Evolutionary conservation across 192 early-diverging fungal species (phyloP).

Genomic region (Physocladia obscura): DNA sequence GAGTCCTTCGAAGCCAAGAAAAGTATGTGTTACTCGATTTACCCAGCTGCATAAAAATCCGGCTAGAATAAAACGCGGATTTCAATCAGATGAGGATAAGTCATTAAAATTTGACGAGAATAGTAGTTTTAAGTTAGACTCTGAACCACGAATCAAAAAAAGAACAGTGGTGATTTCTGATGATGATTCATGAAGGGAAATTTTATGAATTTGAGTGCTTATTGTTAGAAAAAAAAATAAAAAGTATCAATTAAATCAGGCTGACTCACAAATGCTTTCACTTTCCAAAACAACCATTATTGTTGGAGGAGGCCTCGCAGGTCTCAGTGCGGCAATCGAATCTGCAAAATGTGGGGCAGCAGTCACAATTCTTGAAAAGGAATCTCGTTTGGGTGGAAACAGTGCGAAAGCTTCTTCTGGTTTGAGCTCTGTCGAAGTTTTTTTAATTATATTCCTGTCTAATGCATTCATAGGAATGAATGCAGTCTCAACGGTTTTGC

Average conservation of each 20-base stretch:
- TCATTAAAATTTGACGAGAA: too few relatives aligned
- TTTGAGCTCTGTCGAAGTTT: too few relatives aligned
- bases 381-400: constrained; percentile 72
- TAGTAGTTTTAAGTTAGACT: not conserved
- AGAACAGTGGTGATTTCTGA: not conserved
- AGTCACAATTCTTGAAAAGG: constrained; percentile 71
- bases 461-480: constrained; percentile 18
- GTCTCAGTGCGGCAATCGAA: constrained; percentile 67
- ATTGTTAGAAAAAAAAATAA: not conserved
- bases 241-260: not conserved
- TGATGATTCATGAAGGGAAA: not conserved
- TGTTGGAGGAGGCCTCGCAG: constrained; percentile 77
- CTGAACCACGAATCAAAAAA: not conserved
- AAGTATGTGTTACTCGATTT: too few relatives aligned
- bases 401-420: constrained; percentile 87
- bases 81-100: too few relatives aligned
- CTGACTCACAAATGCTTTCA: not conserved
- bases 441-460: too few relatives aligned
- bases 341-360: constrained; percentile 41
- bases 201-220: not conserved
- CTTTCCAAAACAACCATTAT: constrained; percentile 51
- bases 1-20: too few relatives aligned
- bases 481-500: not conserved
- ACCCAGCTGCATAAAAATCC: too few relatives aligned
- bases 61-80: too few relatives aligned